These are phyloP conservation scores for Bruguiera hainesii DNA, from an alignment of 441 rosid species.

Conservation along the genomic window DNA sequence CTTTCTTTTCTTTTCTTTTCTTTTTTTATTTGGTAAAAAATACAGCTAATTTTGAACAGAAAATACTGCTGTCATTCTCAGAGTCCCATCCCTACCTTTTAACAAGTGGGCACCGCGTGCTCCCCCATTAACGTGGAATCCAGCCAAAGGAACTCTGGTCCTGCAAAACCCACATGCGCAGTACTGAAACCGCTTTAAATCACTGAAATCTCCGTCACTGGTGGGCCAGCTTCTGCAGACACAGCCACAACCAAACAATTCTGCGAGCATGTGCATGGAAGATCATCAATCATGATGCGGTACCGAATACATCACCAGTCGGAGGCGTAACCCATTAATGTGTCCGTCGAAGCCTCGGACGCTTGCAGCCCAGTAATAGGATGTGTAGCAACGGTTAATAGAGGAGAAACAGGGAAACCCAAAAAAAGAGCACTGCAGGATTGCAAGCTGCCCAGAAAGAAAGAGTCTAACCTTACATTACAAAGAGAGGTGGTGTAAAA, in stretches of 20 bases:
- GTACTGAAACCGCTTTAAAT: background rate
- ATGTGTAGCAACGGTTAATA: background rate
- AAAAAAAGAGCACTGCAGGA: constrained; percentile 7
- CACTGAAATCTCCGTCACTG: background rate
- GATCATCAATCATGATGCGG: too few species aligned
- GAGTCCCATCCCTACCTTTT: background rate
- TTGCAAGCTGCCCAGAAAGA: constrained; percentile 10
- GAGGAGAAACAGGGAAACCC: constrained; percentile 3
- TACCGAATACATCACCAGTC: too few species aligned
- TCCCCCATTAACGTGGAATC: constrained; percentile 10
- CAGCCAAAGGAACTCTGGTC: background rate
- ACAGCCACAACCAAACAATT: background rate
- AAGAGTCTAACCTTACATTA: constrained; percentile 18
- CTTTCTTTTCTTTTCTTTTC: too few species aligned
- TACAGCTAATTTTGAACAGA: too few species aligned
- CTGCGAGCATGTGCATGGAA: too few species aligned
- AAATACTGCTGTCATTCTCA: too few species aligned
- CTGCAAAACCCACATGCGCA: constrained; percentile 15
- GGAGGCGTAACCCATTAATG: too few species aligned
- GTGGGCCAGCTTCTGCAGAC: background rate
- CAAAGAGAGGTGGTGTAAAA: too few species aligned
- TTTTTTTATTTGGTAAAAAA: too few species aligned
- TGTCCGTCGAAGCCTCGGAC: too few species aligned
- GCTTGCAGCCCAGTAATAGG: background rate
- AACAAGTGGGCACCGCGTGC: constrained; percentile 11